Evolutionary conservation across 805 yeast species (phyloP), one percentile per base, ranked within the genome.

Genomic region (Yamadazyma philogaea): DNA sequence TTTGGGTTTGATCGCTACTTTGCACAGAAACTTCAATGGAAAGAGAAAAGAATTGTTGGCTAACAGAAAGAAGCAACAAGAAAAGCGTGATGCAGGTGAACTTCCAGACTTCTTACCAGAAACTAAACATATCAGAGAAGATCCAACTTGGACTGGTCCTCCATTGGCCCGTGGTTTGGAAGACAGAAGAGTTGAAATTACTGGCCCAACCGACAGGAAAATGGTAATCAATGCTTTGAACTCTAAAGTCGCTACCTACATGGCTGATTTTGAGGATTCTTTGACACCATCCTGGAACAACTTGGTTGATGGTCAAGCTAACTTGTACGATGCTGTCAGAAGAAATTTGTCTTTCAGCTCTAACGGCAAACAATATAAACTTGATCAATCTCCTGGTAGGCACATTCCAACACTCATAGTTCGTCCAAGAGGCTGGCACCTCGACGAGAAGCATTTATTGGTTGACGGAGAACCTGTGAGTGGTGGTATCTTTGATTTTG

Each of bases 391-490:
- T 46, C 70, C 70, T 43, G 75, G 72, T 42, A 73, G 75, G 60
- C 81, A 81, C 57, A 71, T 82, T 40, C 91, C 91, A 47, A 85
- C 89, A 34, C 67, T 85, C 60, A 82, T 85, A 60, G 89, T 84
- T 43, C 78, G 95, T 70, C 95, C 95, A 58, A 77, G 95, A 70
- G 93, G 95, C 39, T 84, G 91, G 90, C 95, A 85, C 62, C 74
- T 85, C 77, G 80, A 71, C 27, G 95, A 85, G 60, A 74, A 76
- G 60, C 95, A 85, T 57, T 70, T 85, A 37, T 56, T 72, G 39
- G 78, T 84, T 45, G 90, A 83, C 58, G 85, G 82, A 45, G 87
- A 82, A 63, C 88, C 90, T 39, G 79, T 85, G 36, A 73, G 83
- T 45, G 93, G 87, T 21, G 86, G 89, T 27, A 72, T 85, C 46